Base-by-base conservation (phyloP, 495 filamentous ascomycete genomes). In the Aspergillus nanangensis region DNA sequence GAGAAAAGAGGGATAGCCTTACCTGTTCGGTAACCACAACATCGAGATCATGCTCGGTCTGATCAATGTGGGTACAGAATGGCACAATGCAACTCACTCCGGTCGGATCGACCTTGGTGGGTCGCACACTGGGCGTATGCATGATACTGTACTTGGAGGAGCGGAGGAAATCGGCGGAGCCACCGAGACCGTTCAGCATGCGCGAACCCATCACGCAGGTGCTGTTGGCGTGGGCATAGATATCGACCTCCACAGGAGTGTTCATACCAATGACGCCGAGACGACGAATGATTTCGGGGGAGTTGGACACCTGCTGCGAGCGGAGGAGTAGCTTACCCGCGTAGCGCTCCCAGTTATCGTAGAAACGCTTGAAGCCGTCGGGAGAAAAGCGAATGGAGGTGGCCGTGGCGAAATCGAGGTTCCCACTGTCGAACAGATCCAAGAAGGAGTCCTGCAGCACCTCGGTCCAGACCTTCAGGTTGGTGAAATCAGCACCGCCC, bases 221-320 rank as follows among this genome's bases (percentile, higher is more conserved):
- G 56, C 77, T 82, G 83, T 95, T 95, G 44, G 90, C 90, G 66
- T 95, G 90, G 11, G 90, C 90, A 70, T 94, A 95, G 64, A 94
- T 93, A 65, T 95, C 90, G 15, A 94, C 88, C 68, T 95, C 90
- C 51, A 94, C 87, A 20, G 90, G 90, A 2, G 90, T 95, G 76
- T 95, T 95, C 90, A 95, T 95, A 62, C 88, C 90, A 61, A 95
- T 94, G 53, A 88, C 82, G 45, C 89, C 90, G 1, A 95, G 74
- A 3, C 90, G 78, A 14, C 87, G 80, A 72, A 95, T 95, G 74
- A 95, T 94, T 69, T 95, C 90, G 50, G 90, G 90, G n/a, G 82
- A 84, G 80, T 95, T 95, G 58, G 85, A 90, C 24, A 95, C 88
- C 58, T 85, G 81, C 70, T 95, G 90, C 3, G 85, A 83, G 40